Percentiles rank a stretch among this genome's conserved stretches.
These are phyloP conservation scores for Pestalotiopsis sp. DNA, from an alignment of 2,329 filamentous ascomycete genomes.

Conservation along the genomic window DNA sequence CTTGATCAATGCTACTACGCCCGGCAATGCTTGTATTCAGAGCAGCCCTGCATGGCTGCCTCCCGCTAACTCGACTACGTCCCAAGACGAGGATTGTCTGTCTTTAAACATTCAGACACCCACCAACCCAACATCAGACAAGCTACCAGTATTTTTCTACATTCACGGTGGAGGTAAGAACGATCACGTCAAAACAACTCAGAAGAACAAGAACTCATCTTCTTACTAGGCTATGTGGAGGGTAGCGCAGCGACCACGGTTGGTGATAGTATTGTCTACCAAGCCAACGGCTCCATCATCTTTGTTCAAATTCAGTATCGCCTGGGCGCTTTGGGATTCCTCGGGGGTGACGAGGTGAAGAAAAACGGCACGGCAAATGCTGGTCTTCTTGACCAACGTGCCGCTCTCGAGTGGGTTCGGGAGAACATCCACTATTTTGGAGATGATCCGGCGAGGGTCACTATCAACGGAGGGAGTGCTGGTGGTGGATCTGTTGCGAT, in stretches of 20 bases:
- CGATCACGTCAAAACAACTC: too few relatives aligned
- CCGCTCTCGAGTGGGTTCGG: constrained; percentile 56
- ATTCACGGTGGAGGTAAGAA: too few relatives aligned
- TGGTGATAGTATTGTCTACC: neutral
- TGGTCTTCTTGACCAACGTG: constrained; percentile 28
- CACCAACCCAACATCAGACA: too few relatives aligned
- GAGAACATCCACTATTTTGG: constrained; percentile 55
- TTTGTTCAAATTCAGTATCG: constrained; percentile 43
- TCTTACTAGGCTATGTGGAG: neutral
- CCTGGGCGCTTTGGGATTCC: neutral
- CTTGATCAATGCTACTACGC: too few relatives aligned
- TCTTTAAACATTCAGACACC: too few relatives aligned
- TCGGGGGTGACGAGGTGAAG: neutral
- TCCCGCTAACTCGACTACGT: too few relatives aligned
- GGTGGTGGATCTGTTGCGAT: constrained; percentile 53
- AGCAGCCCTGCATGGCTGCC: too few relatives aligned
- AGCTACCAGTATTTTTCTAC: too few relatives aligned
- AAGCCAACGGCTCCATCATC: neutral
- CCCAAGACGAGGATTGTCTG: too few relatives aligned
- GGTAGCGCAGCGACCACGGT: neutral
- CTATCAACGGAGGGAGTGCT: constrained; percentile 56
- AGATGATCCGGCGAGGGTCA: constrained; percentile 54
- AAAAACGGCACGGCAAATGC: neutral
- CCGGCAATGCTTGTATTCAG: too few relatives aligned
- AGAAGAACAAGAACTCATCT: too few relatives aligned